Conservation (phyloP, 2,329 filamentous ascomycete species). For the Dryadomyces quercivorus region DNA sequence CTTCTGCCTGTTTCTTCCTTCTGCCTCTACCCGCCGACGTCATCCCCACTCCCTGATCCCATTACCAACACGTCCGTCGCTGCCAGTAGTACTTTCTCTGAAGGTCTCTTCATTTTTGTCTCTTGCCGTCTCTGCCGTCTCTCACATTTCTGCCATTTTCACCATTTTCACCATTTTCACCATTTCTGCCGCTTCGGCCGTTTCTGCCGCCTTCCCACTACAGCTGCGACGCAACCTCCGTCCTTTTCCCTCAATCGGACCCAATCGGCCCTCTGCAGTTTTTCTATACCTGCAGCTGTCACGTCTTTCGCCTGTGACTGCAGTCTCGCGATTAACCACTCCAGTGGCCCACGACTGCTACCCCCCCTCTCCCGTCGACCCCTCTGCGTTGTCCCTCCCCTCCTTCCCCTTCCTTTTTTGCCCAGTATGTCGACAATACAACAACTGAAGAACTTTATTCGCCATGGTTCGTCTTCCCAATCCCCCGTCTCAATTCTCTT, state of each 20-base stretch:
- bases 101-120: too few species aligned
- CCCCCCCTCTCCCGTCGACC: not conserved
- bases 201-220: not conserved
- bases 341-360: not conserved
- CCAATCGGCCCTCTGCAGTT: not conserved
- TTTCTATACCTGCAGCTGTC: not conserved
- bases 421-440: conserved; percentile 62
- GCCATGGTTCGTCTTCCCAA: conserved; percentile 51
- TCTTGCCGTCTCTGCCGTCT: too few species aligned
- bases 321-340: not conserved
- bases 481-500: not conserved
- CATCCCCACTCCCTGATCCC: not conserved
- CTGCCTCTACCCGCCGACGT: not conserved
- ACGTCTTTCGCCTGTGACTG: not conserved
- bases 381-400: not conserved
- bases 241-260: not conserved
- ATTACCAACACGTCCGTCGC: not conserved
- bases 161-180: too few species aligned
- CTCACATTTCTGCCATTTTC: too few species aligned
- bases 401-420: not conserved
- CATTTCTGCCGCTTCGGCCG: too few species aligned
- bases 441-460: conserved; percentile 96
- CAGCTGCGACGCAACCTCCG: not conserved
- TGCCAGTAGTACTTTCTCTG: not conserved
- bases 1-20: not conserved